phyloP scores from a whole-genome alignment of 2,329 filamentous ascomycete genomes.

The Paecilomyces fulvus region DNA sequence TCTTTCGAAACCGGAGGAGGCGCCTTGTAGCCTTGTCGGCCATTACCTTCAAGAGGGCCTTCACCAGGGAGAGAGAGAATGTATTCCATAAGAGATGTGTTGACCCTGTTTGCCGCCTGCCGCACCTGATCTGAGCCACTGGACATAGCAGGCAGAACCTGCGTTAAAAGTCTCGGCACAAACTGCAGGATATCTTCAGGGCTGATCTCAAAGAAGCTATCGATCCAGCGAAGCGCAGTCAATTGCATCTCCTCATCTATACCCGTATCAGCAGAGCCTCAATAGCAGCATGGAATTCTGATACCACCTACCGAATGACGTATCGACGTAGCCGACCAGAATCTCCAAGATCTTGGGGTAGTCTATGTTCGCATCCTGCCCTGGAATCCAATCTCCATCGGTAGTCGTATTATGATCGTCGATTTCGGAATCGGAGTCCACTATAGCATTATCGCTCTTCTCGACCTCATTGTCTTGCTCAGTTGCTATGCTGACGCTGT shows the following conservation, averaged over 20 bases:
- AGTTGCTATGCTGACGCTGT: constrained; percentile 53
- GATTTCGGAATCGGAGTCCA: constrained; percentile 37
- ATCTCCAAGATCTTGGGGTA: constrained; percentile 89
- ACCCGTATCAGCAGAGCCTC: constrained; percentile 9
- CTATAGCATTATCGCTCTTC: constrained; percentile 48
- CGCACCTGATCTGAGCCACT: constrained; percentile 84
- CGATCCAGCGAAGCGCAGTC: constrained; percentile 88
- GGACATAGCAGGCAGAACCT: constrained; percentile 88
- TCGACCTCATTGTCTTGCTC: constrained; percentile 34
- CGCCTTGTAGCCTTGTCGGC: constrained; percentile 31
- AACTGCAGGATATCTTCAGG: constrained; percentile 94
- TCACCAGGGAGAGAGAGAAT: constrained; percentile 85
- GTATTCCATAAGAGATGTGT: constrained; percentile 84
- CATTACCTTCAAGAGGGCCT: constrained; percentile 30
- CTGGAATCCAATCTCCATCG: constrained; percentile 93
- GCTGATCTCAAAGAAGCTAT: constrained; percentile 93
- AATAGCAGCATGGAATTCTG: constrained; percentile 16
- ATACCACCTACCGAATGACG: constrained; percentile 54
- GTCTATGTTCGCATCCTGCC: constrained; percentile 92
- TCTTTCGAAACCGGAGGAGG: constrained; percentile 33
- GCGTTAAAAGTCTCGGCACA: constrained; percentile 81
- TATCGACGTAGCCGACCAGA: constrained; percentile 78
- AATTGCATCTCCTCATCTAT: constrained; percentile 84
- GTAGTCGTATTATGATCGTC: constrained; percentile 51
- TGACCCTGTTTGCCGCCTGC: constrained; percentile 79